A percentile compares a stretch with the other conserved stretches of the same genome.
Conservation (phyloP, 805 yeast genomes). For the Cyberlindnera mississippiensis region DNA sequence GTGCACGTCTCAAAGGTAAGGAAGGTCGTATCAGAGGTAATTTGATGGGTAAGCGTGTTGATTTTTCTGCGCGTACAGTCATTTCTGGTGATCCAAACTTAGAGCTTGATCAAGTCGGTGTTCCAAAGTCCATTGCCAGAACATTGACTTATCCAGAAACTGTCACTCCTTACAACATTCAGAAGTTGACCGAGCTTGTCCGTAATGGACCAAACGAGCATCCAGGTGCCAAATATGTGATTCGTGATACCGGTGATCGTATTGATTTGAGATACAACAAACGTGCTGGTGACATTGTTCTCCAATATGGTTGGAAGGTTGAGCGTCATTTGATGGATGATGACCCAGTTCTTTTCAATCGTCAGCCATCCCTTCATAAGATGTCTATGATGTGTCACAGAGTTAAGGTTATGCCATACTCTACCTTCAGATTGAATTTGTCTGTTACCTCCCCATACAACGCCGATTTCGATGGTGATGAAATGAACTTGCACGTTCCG, state of each 20-base stretch:
- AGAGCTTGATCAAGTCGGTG: constrained; percentile 98
- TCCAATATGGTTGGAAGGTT: constrained; percentile 98
- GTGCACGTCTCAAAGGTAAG: constrained; percentile 99
- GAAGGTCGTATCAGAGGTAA: constrained; percentile 99
- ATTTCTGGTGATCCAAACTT: constrained; percentile 99
- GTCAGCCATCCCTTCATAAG: constrained; percentile 98
- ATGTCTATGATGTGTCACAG: constrained; percentile 99
- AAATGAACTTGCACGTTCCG: constrained; percentile 98
- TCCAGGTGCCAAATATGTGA: constrained; percentile 98
- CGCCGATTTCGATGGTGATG: constrained; percentile 99
- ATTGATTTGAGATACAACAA: constrained; percentile 95
- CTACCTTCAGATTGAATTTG: constrained; percentile 92
- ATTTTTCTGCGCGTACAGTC: constrained; percentile 97
- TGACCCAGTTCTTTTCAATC: constrained; percentile 96
- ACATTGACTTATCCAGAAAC: constrained; percentile 95
- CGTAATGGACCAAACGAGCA: constrained; percentile 99
- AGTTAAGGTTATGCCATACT: constrained; percentile 97
- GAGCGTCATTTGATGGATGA: constrained; percentile 97
- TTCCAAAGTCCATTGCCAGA: constrained; percentile 93
- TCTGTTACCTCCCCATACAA: constrained; percentile 99
- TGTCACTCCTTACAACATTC: constrained; percentile 96
- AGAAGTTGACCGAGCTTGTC: constrained; percentile 85
- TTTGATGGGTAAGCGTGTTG: constrained; percentile 99
- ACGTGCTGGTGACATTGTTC: constrained; percentile 96
- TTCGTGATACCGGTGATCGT: constrained; percentile 98